phyloP scores from a whole-genome alignment of 2,329 filamentous ascomycete genomes.

The Diaporthe caulivora region DNA sequence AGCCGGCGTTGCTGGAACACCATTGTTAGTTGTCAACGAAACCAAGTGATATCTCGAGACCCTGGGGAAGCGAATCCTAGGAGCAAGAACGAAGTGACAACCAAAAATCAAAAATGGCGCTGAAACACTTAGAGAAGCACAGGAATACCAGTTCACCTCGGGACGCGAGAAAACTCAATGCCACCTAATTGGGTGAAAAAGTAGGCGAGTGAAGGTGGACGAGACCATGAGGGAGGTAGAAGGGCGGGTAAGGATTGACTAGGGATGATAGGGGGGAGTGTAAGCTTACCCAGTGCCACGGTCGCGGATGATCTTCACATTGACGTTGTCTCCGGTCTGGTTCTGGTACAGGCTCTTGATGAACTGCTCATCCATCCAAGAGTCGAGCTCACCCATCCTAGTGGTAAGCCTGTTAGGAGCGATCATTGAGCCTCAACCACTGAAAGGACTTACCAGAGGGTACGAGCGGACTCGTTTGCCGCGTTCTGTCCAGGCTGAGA shows the following conservation, averaged over 20 bases:
- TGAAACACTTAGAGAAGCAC: not conserved
- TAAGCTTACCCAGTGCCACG: constrained; percentile 89
- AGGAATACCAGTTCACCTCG: not conserved
- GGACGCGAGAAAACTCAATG: not conserved
- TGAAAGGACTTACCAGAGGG: constrained; percentile 33
- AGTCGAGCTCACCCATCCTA: constrained; percentile 99
- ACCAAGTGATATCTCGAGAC: not conserved
- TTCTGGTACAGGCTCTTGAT: constrained; percentile 92
- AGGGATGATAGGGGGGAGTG: constrained; percentile 3
- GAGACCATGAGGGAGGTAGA: not conserved
- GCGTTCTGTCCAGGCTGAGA: constrained; percentile 22
- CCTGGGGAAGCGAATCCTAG: not conserved
- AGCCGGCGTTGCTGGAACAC: constrained; percentile 84
- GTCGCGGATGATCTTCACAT: constrained; percentile 99
- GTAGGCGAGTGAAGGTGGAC: too few species aligned
- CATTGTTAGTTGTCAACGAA: constrained; percentile 41
- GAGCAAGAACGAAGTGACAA: not conserved
- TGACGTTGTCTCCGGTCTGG: constrained; percentile 92
- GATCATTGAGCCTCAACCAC: too few species aligned
- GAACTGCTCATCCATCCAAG: constrained; percentile 99
- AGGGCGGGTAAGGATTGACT: not conserved
- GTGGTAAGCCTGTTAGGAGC: not conserved
- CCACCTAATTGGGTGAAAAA: not conserved
- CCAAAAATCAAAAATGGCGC: not conserved
- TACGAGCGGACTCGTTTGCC: constrained; percentile 37